Conservation (phyloP, 345 rosid genomes). For the Microcos paniculata region DNA sequence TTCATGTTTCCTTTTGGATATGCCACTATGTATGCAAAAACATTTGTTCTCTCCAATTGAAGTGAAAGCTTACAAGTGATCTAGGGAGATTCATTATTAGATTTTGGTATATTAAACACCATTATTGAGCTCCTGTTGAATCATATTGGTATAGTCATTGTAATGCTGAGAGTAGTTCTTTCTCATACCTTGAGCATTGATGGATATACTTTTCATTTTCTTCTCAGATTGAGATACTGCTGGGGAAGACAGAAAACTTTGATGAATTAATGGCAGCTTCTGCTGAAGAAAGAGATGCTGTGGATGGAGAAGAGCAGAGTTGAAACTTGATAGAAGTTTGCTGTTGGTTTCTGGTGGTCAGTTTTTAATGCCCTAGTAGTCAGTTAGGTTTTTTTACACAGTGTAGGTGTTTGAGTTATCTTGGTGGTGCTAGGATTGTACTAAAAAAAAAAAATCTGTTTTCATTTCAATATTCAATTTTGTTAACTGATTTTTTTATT, state of each 20-base stretch:
- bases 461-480: constrained; percentile 24
- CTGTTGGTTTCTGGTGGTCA: constrained; percentile 8
- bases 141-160: neutral
- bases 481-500: neutral
- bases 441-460: neutral
- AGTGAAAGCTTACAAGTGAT: neutral
- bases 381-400: constrained; percentile 16
- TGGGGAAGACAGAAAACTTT: constrained; percentile 76
- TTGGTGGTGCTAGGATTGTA: constrained; percentile 6
- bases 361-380: constrained; percentile 12
- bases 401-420: constrained; percentile 14
- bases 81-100: neutral
- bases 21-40: neutral
- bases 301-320: constrained; percentile 50
- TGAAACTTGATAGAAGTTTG: constrained; percentile 17
- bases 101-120: neutral
- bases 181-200: neutral
- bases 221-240: constrained; percentile 67
- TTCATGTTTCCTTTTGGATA: neutral
- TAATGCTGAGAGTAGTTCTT: neutral
- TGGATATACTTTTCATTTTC: neutral
- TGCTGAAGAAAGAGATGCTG: constrained; percentile 57
- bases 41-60: neutral
- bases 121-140: neutral
- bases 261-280: constrained; percentile 87